Percentiles rank a stretch among this genome's conserved stretches.
phyloP scores from a whole-genome alignment of 2,329 filamentous ascomycete genomes.

The Simplicillium aogashimaense region DNA sequence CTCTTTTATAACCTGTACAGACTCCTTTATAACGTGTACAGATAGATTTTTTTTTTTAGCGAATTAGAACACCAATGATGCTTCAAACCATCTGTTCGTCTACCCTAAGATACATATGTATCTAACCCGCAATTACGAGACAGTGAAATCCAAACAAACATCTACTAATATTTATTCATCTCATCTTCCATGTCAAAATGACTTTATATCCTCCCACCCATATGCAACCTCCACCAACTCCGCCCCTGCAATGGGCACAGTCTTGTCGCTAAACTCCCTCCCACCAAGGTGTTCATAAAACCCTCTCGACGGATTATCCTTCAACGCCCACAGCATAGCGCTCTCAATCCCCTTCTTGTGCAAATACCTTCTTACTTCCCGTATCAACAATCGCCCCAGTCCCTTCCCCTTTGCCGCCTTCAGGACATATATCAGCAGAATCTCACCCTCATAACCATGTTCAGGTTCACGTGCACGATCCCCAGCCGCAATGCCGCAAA shows the following conservation, averaged over 20 bases:
- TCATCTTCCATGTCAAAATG: too few species aligned
- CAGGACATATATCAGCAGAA: neutral
- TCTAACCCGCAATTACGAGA: too few species aligned
- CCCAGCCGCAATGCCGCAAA: slow-evolving; percentile 1
- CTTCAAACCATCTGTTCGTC: too few species aligned
- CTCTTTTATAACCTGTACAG: too few species aligned
- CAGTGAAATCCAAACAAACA: too few species aligned
- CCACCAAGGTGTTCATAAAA: slow-evolving; percentile 3
- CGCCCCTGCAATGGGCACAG: neutral
- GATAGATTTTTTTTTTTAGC: too few species aligned
- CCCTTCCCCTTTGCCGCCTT: neutral
- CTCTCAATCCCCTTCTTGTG: slow-evolving; percentile 1
- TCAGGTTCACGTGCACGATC: neutral
- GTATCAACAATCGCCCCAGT: slow-evolving; percentile 1
- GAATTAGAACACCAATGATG: too few species aligned
- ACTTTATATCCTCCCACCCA: neutral
- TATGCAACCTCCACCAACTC: neutral
- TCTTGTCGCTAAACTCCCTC: slow-evolving; percentile 1
- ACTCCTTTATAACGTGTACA: too few species aligned
- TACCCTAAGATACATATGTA: too few species aligned
- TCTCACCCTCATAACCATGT: neutral
- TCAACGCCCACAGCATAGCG: slow-evolving; percentile 2
- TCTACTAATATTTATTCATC: too few species aligned
- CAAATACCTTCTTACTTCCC: slow-evolving; percentile 1
- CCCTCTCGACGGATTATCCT: neutral